Conservation (phyloP, 2,329 filamentous ascomycete species). For the Colletotrichum sp. region DNA sequence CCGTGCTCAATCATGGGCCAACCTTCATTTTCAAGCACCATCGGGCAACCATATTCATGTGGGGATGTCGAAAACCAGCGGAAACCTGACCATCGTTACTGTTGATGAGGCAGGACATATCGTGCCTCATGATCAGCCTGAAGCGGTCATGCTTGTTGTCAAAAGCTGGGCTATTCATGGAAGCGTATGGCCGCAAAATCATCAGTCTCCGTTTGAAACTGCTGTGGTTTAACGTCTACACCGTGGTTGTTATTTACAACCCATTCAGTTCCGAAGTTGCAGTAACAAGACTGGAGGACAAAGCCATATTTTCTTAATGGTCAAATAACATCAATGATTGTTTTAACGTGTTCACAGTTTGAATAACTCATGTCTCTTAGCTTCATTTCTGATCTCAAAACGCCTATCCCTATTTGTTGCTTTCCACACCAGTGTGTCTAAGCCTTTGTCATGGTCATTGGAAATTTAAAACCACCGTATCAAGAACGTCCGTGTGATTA, state of each 20-base stretch:
- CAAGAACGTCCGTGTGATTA: neutral
- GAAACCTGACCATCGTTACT: neutral
- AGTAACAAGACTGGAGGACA: neutral
- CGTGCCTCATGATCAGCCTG: neutral
- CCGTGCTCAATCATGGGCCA: neutral
- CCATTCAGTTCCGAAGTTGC: neutral
- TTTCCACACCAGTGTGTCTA: neutral
- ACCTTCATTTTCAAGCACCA: neutral
- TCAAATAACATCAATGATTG: neutral
- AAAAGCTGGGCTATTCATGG: neutral
- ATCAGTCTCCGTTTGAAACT: neutral
- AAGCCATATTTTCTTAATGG: neutral
- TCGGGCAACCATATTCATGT: neutral
- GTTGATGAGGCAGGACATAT: constrained; percentile 10
- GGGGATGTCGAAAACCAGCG: neutral
- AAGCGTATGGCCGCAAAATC: neutral
- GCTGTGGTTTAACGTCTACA: neutral
- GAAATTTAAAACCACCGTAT: neutral
- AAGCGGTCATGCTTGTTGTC: neutral
- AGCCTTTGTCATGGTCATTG: neutral
- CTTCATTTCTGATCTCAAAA: neutral
- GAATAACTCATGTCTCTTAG: neutral
- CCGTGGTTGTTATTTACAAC: no score
- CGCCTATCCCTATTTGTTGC: neutral
- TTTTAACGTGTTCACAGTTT: neutral